phyloP scores from a whole-genome alignment of 164 flowering plant species.

The Vitis rupestris region DNA sequence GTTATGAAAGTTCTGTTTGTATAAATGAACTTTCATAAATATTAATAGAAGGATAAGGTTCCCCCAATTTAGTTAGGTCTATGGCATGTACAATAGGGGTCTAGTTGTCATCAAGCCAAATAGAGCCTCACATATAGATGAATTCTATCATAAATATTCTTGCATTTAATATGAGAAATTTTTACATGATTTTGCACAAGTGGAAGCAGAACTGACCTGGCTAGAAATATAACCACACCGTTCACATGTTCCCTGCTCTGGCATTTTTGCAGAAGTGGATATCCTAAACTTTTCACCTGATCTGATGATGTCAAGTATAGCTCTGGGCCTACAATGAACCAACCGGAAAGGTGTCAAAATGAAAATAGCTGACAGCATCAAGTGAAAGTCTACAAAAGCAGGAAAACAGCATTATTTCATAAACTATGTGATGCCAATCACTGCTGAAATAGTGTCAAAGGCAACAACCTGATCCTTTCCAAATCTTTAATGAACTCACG shows the following conservation, averaged over 20 bases:
- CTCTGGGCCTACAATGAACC: slow-evolving; percentile 72
- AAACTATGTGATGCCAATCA: background rate
- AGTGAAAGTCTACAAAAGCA: background rate
- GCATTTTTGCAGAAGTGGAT: slow-evolving; percentile 87
- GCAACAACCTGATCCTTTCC: slow-evolving; percentile 74
- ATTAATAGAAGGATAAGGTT: too few relatives aligned
- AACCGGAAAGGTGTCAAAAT: slow-evolving; percentile 4
- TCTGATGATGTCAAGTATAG: slow-evolving; percentile 88
- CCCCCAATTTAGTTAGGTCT: too few relatives aligned
- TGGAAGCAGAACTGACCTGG: slow-evolving; percentile 51
- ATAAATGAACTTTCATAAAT: too few relatives aligned
- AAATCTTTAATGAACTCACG: slow-evolving; percentile 96
- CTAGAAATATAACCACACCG: slow-evolving; percentile 98
- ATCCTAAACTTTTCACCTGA: slow-evolving; percentile 95
- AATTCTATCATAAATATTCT: too few relatives aligned
- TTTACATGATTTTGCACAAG: background rate
- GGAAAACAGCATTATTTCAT: background rate
- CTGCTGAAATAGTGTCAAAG: background rate
- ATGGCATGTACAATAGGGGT: too few relatives aligned
- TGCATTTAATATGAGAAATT: too few relatives aligned
- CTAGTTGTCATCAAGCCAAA: too few relatives aligned
- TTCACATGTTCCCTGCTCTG: slow-evolving; percentile 96
- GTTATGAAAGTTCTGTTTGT: too few relatives aligned
- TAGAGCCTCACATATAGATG: too few relatives aligned
- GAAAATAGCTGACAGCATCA: background rate